Evolutionary conservation across 2,329 filamentous ascomycete genomes (phyloP).

Genomic region (Fusarium avenaceum): DNA sequence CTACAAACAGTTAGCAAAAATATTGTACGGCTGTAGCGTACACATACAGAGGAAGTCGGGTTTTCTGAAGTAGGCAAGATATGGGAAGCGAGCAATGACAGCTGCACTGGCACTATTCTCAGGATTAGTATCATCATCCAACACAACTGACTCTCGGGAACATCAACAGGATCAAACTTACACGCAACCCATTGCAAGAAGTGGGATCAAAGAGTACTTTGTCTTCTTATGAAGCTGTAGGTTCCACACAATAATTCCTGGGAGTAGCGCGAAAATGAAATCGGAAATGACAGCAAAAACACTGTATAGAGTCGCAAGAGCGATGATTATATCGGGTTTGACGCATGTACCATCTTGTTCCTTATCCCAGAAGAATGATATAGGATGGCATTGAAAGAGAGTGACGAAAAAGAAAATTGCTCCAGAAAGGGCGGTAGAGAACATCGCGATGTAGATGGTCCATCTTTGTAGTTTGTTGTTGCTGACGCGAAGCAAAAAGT

Average conservation of each 20-base stretch:
- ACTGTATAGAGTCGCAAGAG: constrained; percentile 63
- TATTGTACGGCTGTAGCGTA: accelerated
- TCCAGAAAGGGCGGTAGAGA: constrained; percentile 48
- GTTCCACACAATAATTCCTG: constrained; percentile 65
- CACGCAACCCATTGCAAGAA: constrained; percentile 68
- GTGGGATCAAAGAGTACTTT: constrained; percentile 62
- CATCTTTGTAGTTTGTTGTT: constrained; percentile 32
- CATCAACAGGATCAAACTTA: constrained; percentile 27
- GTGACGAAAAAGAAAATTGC: constrained; percentile 52
- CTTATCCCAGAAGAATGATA: constrained; percentile 51
- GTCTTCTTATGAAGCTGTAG: constrained; percentile 64
- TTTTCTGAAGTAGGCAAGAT: constrained; percentile 51
- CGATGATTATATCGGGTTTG: constrained; percentile 57
- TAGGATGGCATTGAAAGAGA: constrained; percentile 49
- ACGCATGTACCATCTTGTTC: constrained; percentile 48
- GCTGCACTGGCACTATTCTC: constrained; percentile 56
- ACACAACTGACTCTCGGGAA: accelerated
- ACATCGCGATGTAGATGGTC: constrained; percentile 50
- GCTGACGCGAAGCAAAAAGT: constrained; percentile 53
- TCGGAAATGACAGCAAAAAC: constrained; percentile 61
- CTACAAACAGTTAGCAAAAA: constrained; percentile 25
- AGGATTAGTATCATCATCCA: background rate
- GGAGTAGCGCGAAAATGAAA: constrained; percentile 62
- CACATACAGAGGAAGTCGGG: constrained; percentile 57
- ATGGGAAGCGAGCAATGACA: constrained; percentile 56